Percentiles rank a stretch among this genome's conserved stretches.
Evolutionary conservation across 2,329 filamentous ascomycete species (phyloP).

Genomic region (Colletotrichum chlorophyti): DNA sequence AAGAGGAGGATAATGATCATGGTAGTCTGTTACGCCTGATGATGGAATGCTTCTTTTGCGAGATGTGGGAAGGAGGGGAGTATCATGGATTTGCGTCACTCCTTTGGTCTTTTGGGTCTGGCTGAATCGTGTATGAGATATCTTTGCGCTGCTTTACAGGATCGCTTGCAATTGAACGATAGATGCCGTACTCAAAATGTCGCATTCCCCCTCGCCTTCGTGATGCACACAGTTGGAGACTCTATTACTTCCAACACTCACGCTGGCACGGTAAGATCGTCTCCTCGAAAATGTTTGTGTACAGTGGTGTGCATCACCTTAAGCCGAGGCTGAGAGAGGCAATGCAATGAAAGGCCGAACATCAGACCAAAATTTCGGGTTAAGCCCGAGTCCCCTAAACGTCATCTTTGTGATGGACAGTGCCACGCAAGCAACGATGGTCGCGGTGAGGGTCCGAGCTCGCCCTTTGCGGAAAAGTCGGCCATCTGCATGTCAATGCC

Average conservation of each 20-base stretch:
- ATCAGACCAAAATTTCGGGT: constrained; percentile 13
- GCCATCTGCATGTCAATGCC: constrained; percentile 1
- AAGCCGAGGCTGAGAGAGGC: neutral
- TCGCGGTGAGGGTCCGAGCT: constrained; percentile 9
- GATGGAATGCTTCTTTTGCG: constrained; percentile 16
- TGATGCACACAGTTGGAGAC: neutral
- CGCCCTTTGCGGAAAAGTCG: constrained; percentile 10
- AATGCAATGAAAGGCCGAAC: constrained; percentile 5
- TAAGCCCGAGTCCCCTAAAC: no score
- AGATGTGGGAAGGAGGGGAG: constrained; percentile 12
- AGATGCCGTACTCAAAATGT: constrained; percentile 2
- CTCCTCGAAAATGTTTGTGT: no score
- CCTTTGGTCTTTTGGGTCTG: constrained; percentile 18
- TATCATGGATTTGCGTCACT: constrained; percentile 19
- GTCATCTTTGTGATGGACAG: no score
- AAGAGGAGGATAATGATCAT: constrained; percentile 24
- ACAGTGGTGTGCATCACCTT: no score
- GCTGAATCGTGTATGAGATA: constrained; percentile 2
- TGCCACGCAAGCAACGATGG: no score
- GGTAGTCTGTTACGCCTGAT: constrained; percentile 21
- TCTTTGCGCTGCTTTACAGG: constrained; percentile 16
- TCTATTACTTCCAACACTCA: neutral
- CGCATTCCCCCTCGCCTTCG: neutral
- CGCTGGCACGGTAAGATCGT: no score
- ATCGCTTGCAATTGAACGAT: constrained; percentile 15